phyloP scores from a whole-genome alignment of 257 asterid species.

The Agastache rugosa region DNA sequence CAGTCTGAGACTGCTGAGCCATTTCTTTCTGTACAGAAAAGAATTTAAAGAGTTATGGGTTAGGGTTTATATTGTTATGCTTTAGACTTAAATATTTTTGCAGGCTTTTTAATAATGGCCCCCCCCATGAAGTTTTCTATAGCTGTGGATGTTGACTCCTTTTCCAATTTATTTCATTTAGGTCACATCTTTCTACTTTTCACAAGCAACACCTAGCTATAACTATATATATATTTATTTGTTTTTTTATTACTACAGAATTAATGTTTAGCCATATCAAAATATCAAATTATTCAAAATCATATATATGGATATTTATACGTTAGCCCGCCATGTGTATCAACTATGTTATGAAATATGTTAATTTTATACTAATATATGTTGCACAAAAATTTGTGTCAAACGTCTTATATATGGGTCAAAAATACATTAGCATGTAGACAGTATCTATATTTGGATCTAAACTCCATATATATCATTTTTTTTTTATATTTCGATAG shows the following conservation, averaged over 20 bases:
- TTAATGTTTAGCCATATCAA: neutral
- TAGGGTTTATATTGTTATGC: conserved; percentile 52
- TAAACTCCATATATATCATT: too few species aligned
- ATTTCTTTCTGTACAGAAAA: conserved; percentile 31
- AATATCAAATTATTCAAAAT: too few species aligned
- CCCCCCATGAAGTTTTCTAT: conserved; percentile 30
- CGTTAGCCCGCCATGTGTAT: too few species aligned
- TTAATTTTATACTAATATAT: too few species aligned
- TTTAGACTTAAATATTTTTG: conserved; percentile 52
- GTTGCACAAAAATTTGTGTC: too few species aligned
- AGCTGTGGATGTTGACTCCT: conserved; percentile 62
- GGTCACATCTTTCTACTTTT: conserved; percentile 36
- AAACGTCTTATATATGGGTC: too few species aligned
- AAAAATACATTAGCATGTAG: too few species aligned
- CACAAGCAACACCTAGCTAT: conserved; percentile 4
- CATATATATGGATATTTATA: too few species aligned
- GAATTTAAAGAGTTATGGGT: conserved; percentile 51
- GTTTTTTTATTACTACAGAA: neutral
- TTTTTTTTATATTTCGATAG: too few species aligned
- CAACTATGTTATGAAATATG: too few species aligned
- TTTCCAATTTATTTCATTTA: conserved; percentile 39
- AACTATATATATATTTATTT: neutral
- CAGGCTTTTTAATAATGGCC: conserved; percentile 62
- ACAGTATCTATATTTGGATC: too few species aligned
- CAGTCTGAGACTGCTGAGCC: conserved; percentile 43